Base-by-base conservation (phyloP, 345 rosid genomes). In the Camelina sativa region DNA sequence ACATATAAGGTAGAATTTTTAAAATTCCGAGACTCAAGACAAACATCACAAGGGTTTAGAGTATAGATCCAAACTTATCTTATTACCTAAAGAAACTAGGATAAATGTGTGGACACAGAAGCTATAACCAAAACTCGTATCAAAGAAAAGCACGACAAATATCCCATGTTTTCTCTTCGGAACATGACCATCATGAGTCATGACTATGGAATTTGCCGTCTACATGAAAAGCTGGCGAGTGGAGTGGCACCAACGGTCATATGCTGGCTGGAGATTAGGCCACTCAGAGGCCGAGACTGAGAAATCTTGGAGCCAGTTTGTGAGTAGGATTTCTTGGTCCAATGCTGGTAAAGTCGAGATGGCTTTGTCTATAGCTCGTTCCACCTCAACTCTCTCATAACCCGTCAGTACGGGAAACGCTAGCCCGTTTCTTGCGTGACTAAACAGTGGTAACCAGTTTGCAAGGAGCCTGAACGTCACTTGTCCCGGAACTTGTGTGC, bases 231-330 rank as follows among this genome's bases (percentile, higher is more conserved):
- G 79, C 25, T 80, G 68, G 65, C 96, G 92, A 63, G 88, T 84
- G n/a, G 68, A 76, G 34, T 76, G 83, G 78, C 92, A 92, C 96
- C 96, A 92, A 12, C 89, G 90, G 46, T 92, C 87, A 30, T 86
- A 86, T 22, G 87, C 64, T 9, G 22, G 62, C 38, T 84, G 85
- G 34, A 89, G 93, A 78, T 92, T 84, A 0, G 96, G 96, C 93
- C 97, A 92, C 47, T 89, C 91, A 5, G 96, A 86, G 63, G 87
- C 62, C 1, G 86, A 80, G 11, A 82, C 58, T 2, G 87, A 75
- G 62, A 79, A 89, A 67, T 89, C 91, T 71, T 88, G 92, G 8
- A 92, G 81, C 92, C 96, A 89, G 38, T 82, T 87, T 13, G 85
- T 81, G 74, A 92, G 89, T 17, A 92, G 53, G 11, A 88, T 66